Percentiles rank a stretch among this genome's conserved stretches.
Conservation (phyloP, 164 flowering plant species). For the Macadamia tetraphylla region DNA sequence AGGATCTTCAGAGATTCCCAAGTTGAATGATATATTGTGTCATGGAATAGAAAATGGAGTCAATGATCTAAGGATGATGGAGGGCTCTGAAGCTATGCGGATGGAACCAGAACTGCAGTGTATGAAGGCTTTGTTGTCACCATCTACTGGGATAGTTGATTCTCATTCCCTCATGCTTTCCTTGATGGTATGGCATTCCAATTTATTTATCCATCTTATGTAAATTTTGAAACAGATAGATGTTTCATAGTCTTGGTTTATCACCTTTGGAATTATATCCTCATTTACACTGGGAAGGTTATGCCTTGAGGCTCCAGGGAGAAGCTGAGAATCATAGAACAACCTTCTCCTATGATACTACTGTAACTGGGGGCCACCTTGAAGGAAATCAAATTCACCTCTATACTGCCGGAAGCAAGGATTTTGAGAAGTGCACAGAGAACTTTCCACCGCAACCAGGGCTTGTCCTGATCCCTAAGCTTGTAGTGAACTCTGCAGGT, state of each 20-base stretch:
- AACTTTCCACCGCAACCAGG: slow-evolving; percentile 38
- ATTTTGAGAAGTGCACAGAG: slow-evolving; percentile 38
- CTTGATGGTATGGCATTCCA: slow-evolving; percentile 46
- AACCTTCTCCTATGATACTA: slow-evolving; percentile 64
- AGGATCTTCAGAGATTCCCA: slow-evolving; percentile 45
- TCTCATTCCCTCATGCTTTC: slow-evolving; percentile 81
- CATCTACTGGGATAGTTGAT: slow-evolving; percentile 79
- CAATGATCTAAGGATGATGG: slow-evolving; percentile 62
- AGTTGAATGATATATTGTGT: slow-evolving; percentile 42
- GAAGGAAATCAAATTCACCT: slow-evolving; percentile 43
- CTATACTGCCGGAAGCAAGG: slow-evolving; percentile 45
- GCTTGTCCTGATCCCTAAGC: slow-evolving; percentile 53
- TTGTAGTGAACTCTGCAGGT: slow-evolving; percentile 79
- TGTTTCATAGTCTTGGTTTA: not conserved
- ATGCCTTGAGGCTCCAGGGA: slow-evolving; percentile 57
- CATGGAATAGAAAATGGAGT: slow-evolving; percentile 73
- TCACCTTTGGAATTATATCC: slow-evolving; percentile 6
- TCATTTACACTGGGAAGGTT: slow-evolving; percentile 27
- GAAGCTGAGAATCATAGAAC: slow-evolving; percentile 69
- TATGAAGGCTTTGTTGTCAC: slow-evolving; percentile 66
- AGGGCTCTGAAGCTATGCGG: slow-evolving; percentile 61
- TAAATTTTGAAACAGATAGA: too few relatives aligned
- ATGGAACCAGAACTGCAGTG: slow-evolving; percentile 81
- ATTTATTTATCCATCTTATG: not conserved
- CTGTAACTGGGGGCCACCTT: slow-evolving; percentile 60